phyloP scores from a whole-genome alignment of 2,329 filamentous ascomycete genomes.

The Penicillium sp. region DNA sequence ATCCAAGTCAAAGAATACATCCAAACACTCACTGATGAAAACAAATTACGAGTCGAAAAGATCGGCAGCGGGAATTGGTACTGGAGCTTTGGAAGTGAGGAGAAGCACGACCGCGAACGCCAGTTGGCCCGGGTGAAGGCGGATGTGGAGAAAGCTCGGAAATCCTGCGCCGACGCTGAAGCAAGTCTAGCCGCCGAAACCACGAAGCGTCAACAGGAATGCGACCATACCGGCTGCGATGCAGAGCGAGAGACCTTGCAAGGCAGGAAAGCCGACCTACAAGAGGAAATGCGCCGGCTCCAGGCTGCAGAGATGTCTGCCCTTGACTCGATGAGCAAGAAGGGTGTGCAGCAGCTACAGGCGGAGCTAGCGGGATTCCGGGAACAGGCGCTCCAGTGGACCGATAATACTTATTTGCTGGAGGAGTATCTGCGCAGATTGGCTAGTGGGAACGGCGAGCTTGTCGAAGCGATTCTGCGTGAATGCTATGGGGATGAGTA shows the following conservation, averaged over 20 bases:
- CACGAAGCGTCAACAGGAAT: conserved; percentile 34
- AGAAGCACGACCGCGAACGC: conserved; percentile 52
- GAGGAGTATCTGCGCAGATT: conserved; percentile 46
- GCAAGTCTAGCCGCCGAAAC: conserved; percentile 45
- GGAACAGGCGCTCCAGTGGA: conserved; percentile 43
- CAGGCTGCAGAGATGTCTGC: conserved; percentile 42
- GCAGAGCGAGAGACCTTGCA: conserved; percentile 29
- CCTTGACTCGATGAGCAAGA: conserved; percentile 36
- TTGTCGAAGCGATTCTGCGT: conserved; percentile 48
- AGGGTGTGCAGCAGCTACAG: conserved; percentile 38
- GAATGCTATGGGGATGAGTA: conserved; percentile 59
- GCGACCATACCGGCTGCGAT: conserved; percentile 19
- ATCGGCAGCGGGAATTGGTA: conserved; percentile 75
- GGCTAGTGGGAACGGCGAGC: conserved; percentile 49
- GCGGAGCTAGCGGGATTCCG: conserved; percentile 40
- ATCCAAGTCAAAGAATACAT: conserved; percentile 72
- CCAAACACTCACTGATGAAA: conserved; percentile 64
- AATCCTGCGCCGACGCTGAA: conserved; percentile 37
- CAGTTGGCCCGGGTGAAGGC: conserved; percentile 31
- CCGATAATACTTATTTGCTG: conserved; percentile 50
- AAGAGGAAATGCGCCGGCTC: conserved; percentile 38
- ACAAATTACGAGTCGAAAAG: conserved; percentile 66
- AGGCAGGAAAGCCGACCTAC: conserved; percentile 28
- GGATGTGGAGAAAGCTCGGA: conserved; percentile 37
- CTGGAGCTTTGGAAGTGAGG: conserved; percentile 67